These are phyloP conservation scores for Aspergillus sp. DNA, from an alignment of 2,329 filamentous ascomycete genomes.

Conservation along the genomic window DNA sequence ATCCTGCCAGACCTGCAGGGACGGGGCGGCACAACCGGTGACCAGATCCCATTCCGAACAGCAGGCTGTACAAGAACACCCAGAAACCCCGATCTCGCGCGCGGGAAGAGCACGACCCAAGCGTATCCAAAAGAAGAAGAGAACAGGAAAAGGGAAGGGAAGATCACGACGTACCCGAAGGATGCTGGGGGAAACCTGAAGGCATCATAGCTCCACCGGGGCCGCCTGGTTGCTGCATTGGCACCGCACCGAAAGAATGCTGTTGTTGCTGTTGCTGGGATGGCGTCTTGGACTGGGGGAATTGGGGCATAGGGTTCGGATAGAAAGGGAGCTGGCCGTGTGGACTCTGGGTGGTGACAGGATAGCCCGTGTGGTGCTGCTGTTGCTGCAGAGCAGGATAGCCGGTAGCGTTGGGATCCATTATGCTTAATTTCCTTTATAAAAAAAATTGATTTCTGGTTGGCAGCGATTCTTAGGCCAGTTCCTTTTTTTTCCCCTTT, in stretches of 20 bases:
- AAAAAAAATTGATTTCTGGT: too few relatives aligned
- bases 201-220: conserved; percentile 36
- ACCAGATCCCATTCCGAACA: too few relatives aligned
- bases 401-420: conserved; percentile 27
- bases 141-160: conserved; percentile 8
- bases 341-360: conserved; percentile 27
- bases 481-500: neutral
- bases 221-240: conserved; percentile 26
- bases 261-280: conserved; percentile 16
- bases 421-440: conserved; percentile 8
- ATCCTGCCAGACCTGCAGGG: too few relatives aligned
- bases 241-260: conserved; percentile 31
- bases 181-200: conserved; percentile 29
- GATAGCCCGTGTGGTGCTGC: conserved; percentile 24
- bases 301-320: conserved; percentile 27
- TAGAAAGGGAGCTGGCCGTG: conserved; percentile 30
- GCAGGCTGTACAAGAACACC: too few relatives aligned
- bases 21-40: too few relatives aligned
- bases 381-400: conserved; percentile 18
- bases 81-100: neutral
- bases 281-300: conserved; percentile 28
- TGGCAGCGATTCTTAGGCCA: too few relatives aligned
- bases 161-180: conserved; percentile 26
- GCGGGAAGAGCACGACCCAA: too few relatives aligned
- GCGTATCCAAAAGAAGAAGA: conserved; percentile 4